phyloP scores from a whole-genome alignment of 768 basidiomycete genomes.

The Leucogyrophana mollusca region DNA sequence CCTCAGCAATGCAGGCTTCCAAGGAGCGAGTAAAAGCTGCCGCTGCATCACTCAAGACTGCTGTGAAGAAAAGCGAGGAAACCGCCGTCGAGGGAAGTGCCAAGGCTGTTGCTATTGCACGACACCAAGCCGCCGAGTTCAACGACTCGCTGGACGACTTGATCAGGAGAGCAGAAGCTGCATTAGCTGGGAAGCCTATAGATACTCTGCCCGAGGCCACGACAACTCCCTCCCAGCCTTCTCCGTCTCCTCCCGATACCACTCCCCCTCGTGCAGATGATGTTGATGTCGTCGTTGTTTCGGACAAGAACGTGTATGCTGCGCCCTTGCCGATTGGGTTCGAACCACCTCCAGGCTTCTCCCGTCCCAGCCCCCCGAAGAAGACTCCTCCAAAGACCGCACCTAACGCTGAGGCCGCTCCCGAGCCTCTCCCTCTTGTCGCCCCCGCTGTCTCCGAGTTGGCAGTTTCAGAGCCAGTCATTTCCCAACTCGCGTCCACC shows the following conservation, averaged over 20 bases:
- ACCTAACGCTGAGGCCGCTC: slow-evolving; percentile 20
- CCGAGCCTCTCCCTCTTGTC: slow-evolving; percentile 65
- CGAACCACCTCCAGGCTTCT: slow-evolving; percentile 90
- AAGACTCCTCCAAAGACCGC: slow-evolving; percentile 29
- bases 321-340: slow-evolving; percentile 87
- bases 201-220: slow-evolving; percentile 24
- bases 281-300: slow-evolving; percentile 23
- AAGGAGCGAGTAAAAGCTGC: slow-evolving; percentile 44
- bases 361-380: slow-evolving; percentile 56
- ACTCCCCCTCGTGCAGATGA: slow-evolving; percentile 22
- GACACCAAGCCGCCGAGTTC: slow-evolving; percentile 47
- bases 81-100: slow-evolving; percentile 21
- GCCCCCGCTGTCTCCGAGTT: slow-evolving; percentile 78
- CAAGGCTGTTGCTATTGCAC: slow-evolving; percentile 42
- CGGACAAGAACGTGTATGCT: slow-evolving; percentile 48
- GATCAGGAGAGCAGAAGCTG: slow-evolving; percentile 70
- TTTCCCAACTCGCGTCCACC: slow-evolving; percentile 86
- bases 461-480: slow-evolving; percentile 81
- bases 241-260: slow-evolving; percentile 21
- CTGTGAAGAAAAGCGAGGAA: slow-evolving; percentile 37
- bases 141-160: slow-evolving; percentile 68
- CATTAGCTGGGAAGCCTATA: slow-evolving; percentile 47
- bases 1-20: slow-evolving; percentile 39
- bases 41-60: slow-evolving; percentile 48
- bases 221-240: slow-evolving; percentile 22